Percentiles rank a stretch among this genome's conserved stretches.
Conservation (phyloP, 441 rosid genomes). For the Gossypium lobatum region DNA sequence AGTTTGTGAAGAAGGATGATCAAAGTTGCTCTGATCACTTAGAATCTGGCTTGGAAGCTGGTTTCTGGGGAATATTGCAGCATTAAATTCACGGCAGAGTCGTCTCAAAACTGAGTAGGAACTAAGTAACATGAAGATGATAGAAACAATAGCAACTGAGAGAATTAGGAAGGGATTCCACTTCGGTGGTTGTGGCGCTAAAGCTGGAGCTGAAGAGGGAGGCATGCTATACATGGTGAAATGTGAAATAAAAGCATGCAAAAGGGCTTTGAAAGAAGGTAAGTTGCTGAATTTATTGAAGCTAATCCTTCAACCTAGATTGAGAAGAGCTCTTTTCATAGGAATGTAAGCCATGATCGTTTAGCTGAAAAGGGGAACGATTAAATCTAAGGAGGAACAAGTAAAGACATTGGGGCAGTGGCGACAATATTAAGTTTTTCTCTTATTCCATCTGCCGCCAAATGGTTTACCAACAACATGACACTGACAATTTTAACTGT, state of each 20-base stretch:
- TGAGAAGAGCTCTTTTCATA: neutral
- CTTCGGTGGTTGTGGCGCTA: neutral
- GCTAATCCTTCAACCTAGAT: neutral
- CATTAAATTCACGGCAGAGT: neutral
- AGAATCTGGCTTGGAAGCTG: conserved; percentile 13
- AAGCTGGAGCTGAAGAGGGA: neutral
- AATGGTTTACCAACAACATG: neutral
- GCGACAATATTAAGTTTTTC: neutral
- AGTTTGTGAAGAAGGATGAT: conserved; percentile 15
- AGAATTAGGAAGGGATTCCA: conserved; percentile 16
- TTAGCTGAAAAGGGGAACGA: neutral
- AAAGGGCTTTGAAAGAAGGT: conserved; percentile 1
- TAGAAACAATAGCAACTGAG: conserved; percentile 9
- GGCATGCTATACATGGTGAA: neutral
- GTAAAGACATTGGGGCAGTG: neutral
- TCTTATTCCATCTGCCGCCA: neutral
- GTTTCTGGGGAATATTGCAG: neutral
- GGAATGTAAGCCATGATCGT: neutral
- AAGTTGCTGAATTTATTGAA: neutral
- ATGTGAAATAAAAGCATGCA: neutral
- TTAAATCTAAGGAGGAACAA: neutral
- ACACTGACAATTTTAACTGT: neutral
- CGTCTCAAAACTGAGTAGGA: conserved; percentile 18
- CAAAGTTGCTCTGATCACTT: conserved; percentile 1
- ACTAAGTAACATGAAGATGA: conserved; percentile 14